These are phyloP conservation scores for Cornus controversa DNA, from an alignment of 148 eudicot species.

Conservation along the genomic window DNA sequence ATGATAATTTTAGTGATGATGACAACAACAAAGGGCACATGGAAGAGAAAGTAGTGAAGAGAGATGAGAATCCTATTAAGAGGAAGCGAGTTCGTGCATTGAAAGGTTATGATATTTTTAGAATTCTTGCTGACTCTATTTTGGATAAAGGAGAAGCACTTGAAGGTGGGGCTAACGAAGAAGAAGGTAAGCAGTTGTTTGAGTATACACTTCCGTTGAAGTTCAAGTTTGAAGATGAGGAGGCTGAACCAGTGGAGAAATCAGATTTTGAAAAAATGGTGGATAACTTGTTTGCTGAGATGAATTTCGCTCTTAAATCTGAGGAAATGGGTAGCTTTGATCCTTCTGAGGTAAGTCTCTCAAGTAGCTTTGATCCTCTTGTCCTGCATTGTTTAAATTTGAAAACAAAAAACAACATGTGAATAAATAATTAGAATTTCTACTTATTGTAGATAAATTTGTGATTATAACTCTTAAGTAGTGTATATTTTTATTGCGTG, in stretches of 20 bases:
- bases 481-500: not conserved
- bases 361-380: no score
- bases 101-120: conserved; percentile 16
- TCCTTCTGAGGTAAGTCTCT: conserved; percentile 17
- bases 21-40: no score
- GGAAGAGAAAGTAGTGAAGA: no score
- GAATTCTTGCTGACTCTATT: conserved; percentile 20
- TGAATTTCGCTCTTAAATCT: conserved; percentile 24
- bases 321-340: conserved; percentile 21
- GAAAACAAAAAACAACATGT: not conserved
- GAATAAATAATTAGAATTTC: not conserved
- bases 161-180: not conserved
- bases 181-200: not conserved
- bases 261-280: conserved; percentile 20
- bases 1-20: not conserved
- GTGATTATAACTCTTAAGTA: not conserved
- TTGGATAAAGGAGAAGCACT: conserved; percentile 10
- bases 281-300: conserved; percentile 26
- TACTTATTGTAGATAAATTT: not conserved
- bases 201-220: conserved; percentile 8
- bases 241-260: conserved; percentile 4
- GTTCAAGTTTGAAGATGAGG: conserved; percentile 25
- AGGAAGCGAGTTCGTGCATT: conserved; percentile 3
- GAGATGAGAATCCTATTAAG: not conserved
- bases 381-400: not conserved